Conservation (phyloP, 345 rosid species). For the Sisymbrium irio region DNA sequence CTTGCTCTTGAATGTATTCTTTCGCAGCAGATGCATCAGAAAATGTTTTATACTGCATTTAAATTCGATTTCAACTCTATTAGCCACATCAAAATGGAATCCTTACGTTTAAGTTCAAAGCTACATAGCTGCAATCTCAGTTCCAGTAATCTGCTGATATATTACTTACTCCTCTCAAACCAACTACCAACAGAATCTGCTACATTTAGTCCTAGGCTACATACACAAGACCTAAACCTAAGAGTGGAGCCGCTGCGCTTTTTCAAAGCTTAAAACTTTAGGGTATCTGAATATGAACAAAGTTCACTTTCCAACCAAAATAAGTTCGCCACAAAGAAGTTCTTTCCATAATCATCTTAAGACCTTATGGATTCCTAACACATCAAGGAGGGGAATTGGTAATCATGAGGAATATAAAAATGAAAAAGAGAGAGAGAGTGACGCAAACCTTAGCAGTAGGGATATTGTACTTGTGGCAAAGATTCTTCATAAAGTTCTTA, state of each 20-base stretch:
- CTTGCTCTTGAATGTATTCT: slow-evolving; percentile 68
- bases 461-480: slow-evolving; percentile 80
- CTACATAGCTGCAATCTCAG: background rate
- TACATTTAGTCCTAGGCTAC: background rate
- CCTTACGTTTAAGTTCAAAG: background rate
- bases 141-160: background rate
- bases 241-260: background rate
- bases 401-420: background rate
- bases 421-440: background rate
- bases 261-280: background rate
- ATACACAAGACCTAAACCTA: background rate
- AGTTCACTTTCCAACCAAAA: background rate
- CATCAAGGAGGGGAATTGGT: too few relatives aligned
- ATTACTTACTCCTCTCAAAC: background rate
- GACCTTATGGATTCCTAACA: background rate
- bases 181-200: slow-evolving; percentile 2
- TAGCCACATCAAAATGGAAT: background rate
- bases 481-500: slow-evolving; percentile 85
- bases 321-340: background rate
- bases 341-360: slow-evolving; percentile 1
- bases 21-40: slow-evolving; percentile 66
- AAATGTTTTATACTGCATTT: slow-evolving; percentile 67
- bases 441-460: slow-evolving; percentile 89
- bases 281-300: background rate
- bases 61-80: background rate